These are phyloP conservation scores for Thecamonas trahens DNA, from an alignment of 78 protist species.

Conservation along the genomic window DNA sequence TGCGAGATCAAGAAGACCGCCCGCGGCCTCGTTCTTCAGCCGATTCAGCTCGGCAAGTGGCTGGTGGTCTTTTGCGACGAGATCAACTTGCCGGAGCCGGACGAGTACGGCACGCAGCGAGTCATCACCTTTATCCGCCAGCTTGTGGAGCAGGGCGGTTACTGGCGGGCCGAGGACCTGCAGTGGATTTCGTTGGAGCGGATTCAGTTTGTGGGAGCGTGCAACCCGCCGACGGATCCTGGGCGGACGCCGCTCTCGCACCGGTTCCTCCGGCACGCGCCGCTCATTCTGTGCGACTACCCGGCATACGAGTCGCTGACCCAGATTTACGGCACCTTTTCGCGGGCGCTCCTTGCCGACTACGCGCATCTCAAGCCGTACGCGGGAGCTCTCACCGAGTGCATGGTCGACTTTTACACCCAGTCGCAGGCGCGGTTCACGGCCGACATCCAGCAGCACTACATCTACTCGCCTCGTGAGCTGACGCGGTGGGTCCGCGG, in stretches of 20 bases:
- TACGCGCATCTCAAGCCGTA: conserved; percentile 46
- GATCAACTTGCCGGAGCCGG: conserved; percentile 90
- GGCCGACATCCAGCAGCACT: conserved; percentile 87
- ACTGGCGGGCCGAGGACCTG: conserved; percentile 54
- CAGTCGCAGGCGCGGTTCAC: conserved; percentile 74
- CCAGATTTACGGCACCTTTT: conserved; percentile 94
- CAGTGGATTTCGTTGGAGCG: conserved; percentile 78
- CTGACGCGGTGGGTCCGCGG: conserved; percentile 93
- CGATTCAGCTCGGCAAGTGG: conserved; percentile 52
- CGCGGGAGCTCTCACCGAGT: conserved; percentile 78
- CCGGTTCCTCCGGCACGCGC: conserved; percentile 79
- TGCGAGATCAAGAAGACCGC: conserved; percentile 70
- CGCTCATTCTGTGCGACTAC: conserved; percentile 93
- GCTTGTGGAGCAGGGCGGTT: conserved; percentile 91
- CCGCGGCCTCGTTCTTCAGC: conserved; percentile 59
- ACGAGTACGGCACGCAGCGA: conserved; percentile 93
- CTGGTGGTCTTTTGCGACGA: conserved; percentile 95
- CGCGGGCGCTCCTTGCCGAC: conserved; percentile 75
- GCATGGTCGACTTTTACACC: conserved; percentile 88
- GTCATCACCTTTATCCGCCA: conserved; percentile 91
- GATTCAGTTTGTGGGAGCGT: conserved; percentile 87
- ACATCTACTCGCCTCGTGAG: conserved; percentile 95
- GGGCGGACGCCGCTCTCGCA: conserved; percentile 91
- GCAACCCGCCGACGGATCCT: conserved; percentile 98
- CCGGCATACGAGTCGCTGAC: conserved; percentile 82